phyloP scores from a whole-genome alignment of 2,329 filamentous ascomycete species.

The Colletotrichum sp. region DNA sequence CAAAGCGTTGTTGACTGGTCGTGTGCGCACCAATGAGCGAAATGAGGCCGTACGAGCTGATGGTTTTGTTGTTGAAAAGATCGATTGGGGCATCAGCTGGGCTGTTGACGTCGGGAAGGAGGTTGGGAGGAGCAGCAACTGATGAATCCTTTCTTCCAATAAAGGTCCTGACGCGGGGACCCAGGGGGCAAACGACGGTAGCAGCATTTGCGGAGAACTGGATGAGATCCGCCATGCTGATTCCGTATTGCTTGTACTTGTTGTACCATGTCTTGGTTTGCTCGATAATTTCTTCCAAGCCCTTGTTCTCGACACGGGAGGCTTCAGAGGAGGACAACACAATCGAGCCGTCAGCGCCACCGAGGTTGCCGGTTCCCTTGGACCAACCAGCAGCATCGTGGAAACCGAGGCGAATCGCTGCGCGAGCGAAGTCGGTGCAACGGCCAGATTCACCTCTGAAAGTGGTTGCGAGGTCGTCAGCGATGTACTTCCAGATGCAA shows the following conservation, averaged over 20 bases:
- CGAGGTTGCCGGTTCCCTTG: conserved; percentile 33
- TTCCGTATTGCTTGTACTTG: conserved; percentile 38
- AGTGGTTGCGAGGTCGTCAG: conserved; percentile 37
- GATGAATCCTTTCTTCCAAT: conserved; percentile 54
- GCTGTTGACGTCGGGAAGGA: conserved; percentile 48
- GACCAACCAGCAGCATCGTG: conserved; percentile 53
- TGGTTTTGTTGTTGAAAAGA: conserved; percentile 58
- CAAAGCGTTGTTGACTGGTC: conserved; percentile 51
- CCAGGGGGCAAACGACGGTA: conserved; percentile 48
- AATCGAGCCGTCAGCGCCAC: conserved; percentile 51
- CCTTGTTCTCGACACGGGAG: conserved; percentile 45
- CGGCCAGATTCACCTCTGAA: conserved; percentile 41
- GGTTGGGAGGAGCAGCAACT: conserved; percentile 39
- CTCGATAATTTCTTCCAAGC: conserved; percentile 47
- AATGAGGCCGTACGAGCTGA: conserved; percentile 53
- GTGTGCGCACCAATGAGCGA: conserved; percentile 61
- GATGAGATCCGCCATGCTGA: conserved; percentile 59
- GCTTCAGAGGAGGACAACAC: conserved; percentile 43
- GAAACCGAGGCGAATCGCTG: conserved; percentile 51
- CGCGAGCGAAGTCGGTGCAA: conserved; percentile 47
- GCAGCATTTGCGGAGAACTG: conserved; percentile 57
- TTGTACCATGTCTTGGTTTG: conserved; percentile 42
- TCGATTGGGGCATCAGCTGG: conserved; percentile 49
- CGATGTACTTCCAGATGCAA: conserved; percentile 48
- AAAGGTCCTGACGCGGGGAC: conserved; percentile 53